These are phyloP conservation scores for Vitis hybrid DNA, from an alignment of 177 flowering plant species.

Conservation along the genomic window DNA sequence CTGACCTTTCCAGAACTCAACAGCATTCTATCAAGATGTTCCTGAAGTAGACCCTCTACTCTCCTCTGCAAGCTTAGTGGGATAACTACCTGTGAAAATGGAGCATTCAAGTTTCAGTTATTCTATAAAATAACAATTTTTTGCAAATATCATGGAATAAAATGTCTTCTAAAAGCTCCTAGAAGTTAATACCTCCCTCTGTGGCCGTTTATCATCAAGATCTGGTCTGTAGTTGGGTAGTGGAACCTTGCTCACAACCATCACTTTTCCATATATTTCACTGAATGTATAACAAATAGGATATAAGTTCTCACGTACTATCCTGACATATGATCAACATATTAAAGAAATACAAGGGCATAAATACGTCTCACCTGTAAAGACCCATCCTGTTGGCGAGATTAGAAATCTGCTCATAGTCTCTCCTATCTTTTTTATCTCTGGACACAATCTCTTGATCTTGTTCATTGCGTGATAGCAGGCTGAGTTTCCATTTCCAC, in stretches of 20 bases:
- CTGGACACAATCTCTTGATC: slow-evolving; percentile 87
- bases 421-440: slow-evolving; percentile 89
- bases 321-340: neutral
- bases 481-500: slow-evolving; percentile 98
- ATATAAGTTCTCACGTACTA: neutral
- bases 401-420: slow-evolving; percentile 91
- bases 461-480: slow-evolving; percentile 71
- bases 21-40: slow-evolving; percentile 77
- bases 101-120: slow-evolving; percentile 2
- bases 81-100: slow-evolving; percentile 72
- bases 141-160: neutral
- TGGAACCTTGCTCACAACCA: slow-evolving; percentile 96
- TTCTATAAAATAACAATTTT: neutral
- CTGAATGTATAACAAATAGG: slow-evolving; percentile 28
- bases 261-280: slow-evolving; percentile 88
- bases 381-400: slow-evolving; percentile 94
- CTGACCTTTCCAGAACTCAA: slow-evolving; percentile 42
- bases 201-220: slow-evolving; percentile 98
- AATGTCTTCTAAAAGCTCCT: neutral
- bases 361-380: slow-evolving; percentile 50
- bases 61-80: slow-evolving; percentile 95
- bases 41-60: slow-evolving; percentile 93
- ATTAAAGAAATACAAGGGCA: neutral
- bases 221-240: slow-evolving; percentile 98
- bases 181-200: slow-evolving; percentile 74